Percentiles rank a stretch among this genome's conserved stretches.
Evolutionary conservation across 768 basidiomycete species (phyloP).

Genomic region (Psilocybe cubensis): DNA sequence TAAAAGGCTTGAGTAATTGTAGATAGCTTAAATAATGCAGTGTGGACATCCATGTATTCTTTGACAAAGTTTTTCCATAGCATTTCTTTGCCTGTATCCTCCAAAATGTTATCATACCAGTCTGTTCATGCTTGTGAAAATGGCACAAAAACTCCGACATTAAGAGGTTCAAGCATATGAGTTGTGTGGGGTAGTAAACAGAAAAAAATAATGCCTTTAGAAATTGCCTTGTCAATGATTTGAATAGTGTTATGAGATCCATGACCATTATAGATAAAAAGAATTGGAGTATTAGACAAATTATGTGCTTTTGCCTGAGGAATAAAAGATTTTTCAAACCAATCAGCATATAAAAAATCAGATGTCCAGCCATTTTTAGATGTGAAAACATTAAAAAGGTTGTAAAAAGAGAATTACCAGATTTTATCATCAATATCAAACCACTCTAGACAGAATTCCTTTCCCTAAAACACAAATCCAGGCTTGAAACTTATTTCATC

Average conservation of each 20-base stretch:
- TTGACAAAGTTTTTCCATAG: constrained; percentile 25
- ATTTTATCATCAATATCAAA: constrained; percentile 24
- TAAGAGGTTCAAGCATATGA: constrained; percentile 46
- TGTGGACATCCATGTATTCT: constrained; percentile 30
- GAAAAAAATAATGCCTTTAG: constrained; percentile 34
- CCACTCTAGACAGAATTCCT: constrained; percentile 25
- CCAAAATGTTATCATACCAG: constrained; percentile 23
- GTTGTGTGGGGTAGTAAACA: constrained; percentile 45
- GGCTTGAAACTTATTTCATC: constrained; percentile 35
- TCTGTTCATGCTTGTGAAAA: constrained; percentile 32
- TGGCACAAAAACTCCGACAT: constrained; percentile 46
- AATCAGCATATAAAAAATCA: constrained; percentile 35
- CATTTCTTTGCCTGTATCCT: constrained; percentile 26
- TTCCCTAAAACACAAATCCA: constrained; percentile 39
- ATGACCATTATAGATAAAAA: constrained; percentile 49
- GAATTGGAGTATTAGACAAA: constrained; percentile 29
- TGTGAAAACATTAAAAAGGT: constrained; percentile 28
- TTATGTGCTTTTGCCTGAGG: constrained; percentile 33
- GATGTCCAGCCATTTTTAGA: constrained; percentile 48
- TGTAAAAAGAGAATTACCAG: constrained; percentile 9
- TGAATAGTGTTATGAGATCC: constrained; percentile 36
- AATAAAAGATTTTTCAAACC: constrained; percentile 43
- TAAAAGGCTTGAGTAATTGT: not conserved
- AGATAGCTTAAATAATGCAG: not conserved
- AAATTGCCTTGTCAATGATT: constrained; percentile 28